Conservation (phyloP, 2,329 filamentous ascomycete genomes). For the Apiospora kogelbergensis region DNA sequence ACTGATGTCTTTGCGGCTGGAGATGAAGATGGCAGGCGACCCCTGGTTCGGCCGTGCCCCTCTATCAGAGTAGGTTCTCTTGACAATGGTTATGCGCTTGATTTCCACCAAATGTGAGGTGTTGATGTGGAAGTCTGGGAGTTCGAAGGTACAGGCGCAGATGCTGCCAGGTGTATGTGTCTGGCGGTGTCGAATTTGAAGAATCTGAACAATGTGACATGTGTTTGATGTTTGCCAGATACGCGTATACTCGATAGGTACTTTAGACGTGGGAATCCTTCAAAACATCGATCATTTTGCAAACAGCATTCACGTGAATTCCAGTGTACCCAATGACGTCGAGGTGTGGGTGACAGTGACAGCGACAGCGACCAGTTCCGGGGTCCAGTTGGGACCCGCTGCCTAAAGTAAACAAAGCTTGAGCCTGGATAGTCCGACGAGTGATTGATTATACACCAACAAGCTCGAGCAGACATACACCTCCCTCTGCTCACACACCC, state of each 20-base stretch:
- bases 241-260: neutral
- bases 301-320: neutral
- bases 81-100: too few species aligned
- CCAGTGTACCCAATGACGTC: neutral
- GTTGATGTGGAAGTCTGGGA: neutral
- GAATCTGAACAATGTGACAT: too few species aligned
- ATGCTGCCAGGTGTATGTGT: neutral
- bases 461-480: too few species aligned
- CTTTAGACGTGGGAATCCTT: neutral
- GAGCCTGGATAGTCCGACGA: neutral
- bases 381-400: conserved; percentile 1
- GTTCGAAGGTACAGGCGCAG: too few species aligned
- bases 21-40: neutral
- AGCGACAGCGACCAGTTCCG: neutral
- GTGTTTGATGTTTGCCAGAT: too few species aligned
- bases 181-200: neutral
- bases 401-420: neutral
- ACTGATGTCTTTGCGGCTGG: neutral
- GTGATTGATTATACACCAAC: too few species aligned
- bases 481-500: too few species aligned
- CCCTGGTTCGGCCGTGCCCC: neutral
- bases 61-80: neutral
- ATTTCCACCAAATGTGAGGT: neutral
- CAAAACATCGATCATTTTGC: neutral
- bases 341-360: neutral